Base-by-base conservation (phyloP, 2,329 filamentous ascomycete genomes). In the Alternaria arbusti region DNA sequence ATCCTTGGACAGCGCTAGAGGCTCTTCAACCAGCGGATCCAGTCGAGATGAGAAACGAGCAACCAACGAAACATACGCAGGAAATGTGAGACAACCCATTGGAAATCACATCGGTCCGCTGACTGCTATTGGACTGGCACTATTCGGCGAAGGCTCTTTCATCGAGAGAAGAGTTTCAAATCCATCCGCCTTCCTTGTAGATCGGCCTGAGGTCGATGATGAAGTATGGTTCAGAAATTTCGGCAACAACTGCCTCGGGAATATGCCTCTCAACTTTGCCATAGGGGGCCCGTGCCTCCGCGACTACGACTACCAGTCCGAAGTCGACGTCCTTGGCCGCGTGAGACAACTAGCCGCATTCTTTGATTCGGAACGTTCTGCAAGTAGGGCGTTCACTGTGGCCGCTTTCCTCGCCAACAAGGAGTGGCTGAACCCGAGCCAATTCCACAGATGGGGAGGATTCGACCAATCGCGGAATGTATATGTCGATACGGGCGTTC, bases 331-430 rank as follows among this genome's bases (percentile, higher is more conserved):
- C 20, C 13, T 52, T 15, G 13, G 7, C 22, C 9, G 6, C 3
- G 9, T 52, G 15, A 11, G 25, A n/a, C n/a, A 17, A 12, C 26
- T n/a, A 25, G n/a, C 7, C 3, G 9, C 13, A 11, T 15, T 8
- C 12, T 54, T 54, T 44, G 13, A 32, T 10, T 7, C 6, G 1
- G 51, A 54, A 40, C 2, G 1, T 3, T 7, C 8, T 13, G 23
- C 51, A 13, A 20, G 11, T 20, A 23, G 22, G 25, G 51, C 51
- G 36, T 11, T 54, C n/a, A 28, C 52, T 20, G 23, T 44, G 7
- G 52, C 30, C 36, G 23, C 52, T 40, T 54, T 44, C 12, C 52
- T 54, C 11, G 52, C 52, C 25, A 54, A 54, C n/a, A 54, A 54
- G 23, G 25, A 43, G 32, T 54, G 52, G 52, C 32, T 54, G 5